Conservation (phyloP, 2,329 filamentous ascomycete genomes). For the Podosphaera fusca region DNA sequence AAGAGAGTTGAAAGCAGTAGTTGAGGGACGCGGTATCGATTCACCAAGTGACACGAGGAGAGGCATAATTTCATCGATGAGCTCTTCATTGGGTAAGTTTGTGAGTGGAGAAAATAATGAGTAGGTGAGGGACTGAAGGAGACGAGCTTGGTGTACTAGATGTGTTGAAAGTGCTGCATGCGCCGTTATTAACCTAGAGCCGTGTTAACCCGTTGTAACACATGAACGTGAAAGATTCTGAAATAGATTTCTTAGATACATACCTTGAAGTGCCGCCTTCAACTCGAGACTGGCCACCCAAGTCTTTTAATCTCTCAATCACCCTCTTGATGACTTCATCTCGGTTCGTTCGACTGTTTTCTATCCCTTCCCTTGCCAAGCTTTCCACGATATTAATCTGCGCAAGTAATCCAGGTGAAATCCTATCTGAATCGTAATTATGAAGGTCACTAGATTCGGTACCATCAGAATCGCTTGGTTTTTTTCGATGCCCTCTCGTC, state of each 20-base stretch:
- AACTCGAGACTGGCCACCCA: constrained; percentile 50
- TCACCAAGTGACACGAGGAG: constrained; percentile 41
- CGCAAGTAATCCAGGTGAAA: constrained; percentile 40
- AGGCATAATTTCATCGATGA: constrained; percentile 45
- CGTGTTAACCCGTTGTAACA: not conserved
- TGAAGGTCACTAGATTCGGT: constrained; percentile 54
- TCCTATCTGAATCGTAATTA: constrained; percentile 44
- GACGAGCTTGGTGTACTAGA: constrained; percentile 50
- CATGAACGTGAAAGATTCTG: not conserved
- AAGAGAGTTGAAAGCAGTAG: constrained; percentile 40
- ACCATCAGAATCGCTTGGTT: constrained; percentile 39
- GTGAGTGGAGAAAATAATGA: constrained; percentile 46
- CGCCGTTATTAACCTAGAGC: constrained; percentile 44
- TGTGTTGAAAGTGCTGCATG: constrained; percentile 55
- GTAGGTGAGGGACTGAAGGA: constrained; percentile 50
- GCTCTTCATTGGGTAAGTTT: constrained; percentile 35
- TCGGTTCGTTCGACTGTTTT: constrained; percentile 37
- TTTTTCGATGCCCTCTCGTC: constrained; percentile 23
- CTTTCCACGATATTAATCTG: constrained; percentile 53
- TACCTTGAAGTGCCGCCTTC: constrained; percentile 52
- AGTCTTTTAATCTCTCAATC: constrained; percentile 43
- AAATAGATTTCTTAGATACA: constrained; percentile 8
- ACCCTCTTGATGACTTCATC: constrained; percentile 47
- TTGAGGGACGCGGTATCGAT: constrained; percentile 40
- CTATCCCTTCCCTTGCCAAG: constrained; percentile 39